Conservation (phyloP, 2,329 filamentous ascomycete genomes). For the Cryphonectria naterciae region DNA sequence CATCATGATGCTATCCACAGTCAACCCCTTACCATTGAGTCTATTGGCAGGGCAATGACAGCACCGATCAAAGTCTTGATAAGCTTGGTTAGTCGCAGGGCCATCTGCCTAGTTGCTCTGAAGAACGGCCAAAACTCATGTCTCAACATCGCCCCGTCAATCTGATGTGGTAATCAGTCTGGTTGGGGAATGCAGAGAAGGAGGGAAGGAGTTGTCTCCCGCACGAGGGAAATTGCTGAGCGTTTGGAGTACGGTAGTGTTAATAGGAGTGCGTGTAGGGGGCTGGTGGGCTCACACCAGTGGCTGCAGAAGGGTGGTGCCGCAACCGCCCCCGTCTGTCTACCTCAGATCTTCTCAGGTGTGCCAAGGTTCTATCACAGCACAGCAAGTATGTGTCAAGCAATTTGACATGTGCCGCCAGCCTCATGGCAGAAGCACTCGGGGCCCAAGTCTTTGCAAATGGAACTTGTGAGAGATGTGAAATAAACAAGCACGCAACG, state of each 20-base stretch:
- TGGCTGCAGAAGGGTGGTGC: neutral
- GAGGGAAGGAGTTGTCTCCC: neutral
- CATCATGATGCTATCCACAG: neutral
- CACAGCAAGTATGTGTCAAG: neutral
- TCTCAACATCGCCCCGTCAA: neutral
- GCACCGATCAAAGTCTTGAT: neutral
- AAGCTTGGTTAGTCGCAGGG: neutral
- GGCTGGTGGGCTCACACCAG: neutral
- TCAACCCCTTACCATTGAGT: neutral
- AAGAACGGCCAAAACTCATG: neutral
- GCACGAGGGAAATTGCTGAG: neutral
- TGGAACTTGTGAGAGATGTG: neutral
- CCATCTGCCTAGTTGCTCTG: neutral
- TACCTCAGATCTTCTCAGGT: neutral
- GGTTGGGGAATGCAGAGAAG: neutral
- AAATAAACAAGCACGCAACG: neutral
- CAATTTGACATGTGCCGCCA: neutral
- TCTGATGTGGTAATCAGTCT: neutral
- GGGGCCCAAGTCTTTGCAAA: neutral
- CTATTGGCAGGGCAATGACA: neutral
- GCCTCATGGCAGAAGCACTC: neutral
- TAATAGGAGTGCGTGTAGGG: neutral
- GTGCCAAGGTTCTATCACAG: neutral
- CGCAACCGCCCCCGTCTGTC: neutral
- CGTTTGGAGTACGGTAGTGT: neutral